Conservation (phyloP, 805 yeast genomes). For the Yamadazyma kitorensis region DNA sequence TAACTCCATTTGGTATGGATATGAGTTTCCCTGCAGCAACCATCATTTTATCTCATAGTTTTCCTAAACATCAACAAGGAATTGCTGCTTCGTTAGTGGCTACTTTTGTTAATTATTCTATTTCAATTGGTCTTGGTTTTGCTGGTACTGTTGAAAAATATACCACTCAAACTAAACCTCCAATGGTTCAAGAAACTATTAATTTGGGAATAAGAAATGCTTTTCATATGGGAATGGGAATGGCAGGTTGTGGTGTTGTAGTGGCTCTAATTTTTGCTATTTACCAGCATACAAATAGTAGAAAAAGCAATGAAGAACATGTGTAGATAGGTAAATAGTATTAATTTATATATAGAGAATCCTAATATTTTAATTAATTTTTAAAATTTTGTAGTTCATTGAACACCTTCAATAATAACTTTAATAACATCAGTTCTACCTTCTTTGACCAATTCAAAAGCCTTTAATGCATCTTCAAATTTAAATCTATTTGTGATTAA, state of each 20-base stretch:
- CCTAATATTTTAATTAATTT: not conserved
- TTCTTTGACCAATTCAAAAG: constrained; percentile 18
- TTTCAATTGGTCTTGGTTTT: constrained; percentile 33
- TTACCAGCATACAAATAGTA: constrained; percentile 2
- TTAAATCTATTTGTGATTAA: constrained; percentile 19
- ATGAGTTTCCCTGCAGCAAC: constrained; percentile 75
- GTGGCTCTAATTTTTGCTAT: constrained; percentile 6
- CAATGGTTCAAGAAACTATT: constrained; percentile 17
- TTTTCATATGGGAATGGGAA: constrained; percentile 31
- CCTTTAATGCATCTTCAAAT: constrained; percentile 19
- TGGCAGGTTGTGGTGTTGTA: constrained; percentile 27
- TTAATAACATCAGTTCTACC: constrained; percentile 16
- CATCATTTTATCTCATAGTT: constrained; percentile 51
- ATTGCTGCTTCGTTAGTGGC: constrained; percentile 73
- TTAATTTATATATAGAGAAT: not conserved
- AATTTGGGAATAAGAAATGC: constrained; percentile 24
- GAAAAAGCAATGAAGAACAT: not conserved
- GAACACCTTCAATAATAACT: constrained; percentile 16
- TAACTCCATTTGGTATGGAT: constrained; percentile 73
- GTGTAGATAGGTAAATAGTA: not conserved
- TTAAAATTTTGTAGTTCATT: no score
- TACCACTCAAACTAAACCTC: constrained; percentile 17
- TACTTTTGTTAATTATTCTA: constrained; percentile 69
- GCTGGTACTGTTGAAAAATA: constrained; percentile 35
- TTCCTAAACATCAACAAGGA: constrained; percentile 69